Conservation (phyloP, 106 monocot species). For the Acanthochlamys bracteata region DNA sequence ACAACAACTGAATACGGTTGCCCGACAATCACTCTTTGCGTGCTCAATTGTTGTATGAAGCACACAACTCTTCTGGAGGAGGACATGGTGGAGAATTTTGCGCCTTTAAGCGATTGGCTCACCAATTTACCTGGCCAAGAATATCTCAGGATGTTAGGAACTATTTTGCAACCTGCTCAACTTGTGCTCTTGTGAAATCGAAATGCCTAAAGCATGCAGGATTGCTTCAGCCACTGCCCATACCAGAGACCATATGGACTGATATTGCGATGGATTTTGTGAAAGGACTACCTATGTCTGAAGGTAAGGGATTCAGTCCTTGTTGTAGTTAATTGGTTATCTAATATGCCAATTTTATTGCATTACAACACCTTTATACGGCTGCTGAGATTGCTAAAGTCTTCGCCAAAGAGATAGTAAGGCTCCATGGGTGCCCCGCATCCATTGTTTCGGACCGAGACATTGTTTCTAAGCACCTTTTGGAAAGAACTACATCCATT, state of each 20-base stretch:
- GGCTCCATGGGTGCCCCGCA: not conserved
- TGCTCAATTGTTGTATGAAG: not conserved
- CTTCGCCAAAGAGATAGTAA: not conserved
- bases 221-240: constrained; percentile 1
- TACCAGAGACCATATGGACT: constrained; percentile 2
- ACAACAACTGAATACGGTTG: not conserved
- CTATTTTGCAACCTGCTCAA: too few species aligned
- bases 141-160: not conserved
- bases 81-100: not conserved
- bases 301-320: not conserved
- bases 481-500: not conserved
- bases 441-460: not conserved
- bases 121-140: too few species aligned
- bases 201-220: not conserved
- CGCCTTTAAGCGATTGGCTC: not conserved
- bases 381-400: not conserved
- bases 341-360: too few species aligned
- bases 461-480: not conserved
- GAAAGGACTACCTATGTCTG: not conserved
- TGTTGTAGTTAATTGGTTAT: not conserved
- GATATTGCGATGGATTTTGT: constrained; percentile 9
- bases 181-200: too few species aligned
- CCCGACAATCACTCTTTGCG: not conserved
- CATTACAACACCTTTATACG: not conserved
- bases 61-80: not conserved